Percentiles rank a stretch among this genome's conserved stretches.
phyloP scores from a whole-genome alignment of 2,329 filamentous ascomycete genomes.

The Paramyrothecium roridum region DNA sequence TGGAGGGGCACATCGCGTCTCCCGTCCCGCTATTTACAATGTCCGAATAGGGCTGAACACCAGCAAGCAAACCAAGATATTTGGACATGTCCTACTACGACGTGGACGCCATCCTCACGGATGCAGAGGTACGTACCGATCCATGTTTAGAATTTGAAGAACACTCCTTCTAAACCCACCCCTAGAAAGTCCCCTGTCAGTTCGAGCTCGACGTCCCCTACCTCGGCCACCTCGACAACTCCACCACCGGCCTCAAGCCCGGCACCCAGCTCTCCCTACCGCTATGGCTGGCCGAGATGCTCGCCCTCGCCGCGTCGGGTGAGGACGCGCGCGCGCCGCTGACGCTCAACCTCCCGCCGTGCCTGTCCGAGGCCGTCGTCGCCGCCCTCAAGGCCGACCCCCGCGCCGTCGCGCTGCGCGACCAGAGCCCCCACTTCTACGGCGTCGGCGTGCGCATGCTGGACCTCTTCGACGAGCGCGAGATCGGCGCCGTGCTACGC shows the following conservation, averaged over 20 bases:
- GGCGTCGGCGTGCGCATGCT: conserved; percentile 79
- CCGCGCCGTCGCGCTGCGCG: conserved; percentile 76
- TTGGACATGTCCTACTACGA: conserved; percentile 75
- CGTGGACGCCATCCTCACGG: conserved; percentile 79
- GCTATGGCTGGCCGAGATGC: conserved; percentile 92
- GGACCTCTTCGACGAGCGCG: conserved; percentile 80
- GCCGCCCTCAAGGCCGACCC: conserved; percentile 91
- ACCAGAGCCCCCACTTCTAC: conserved; percentile 85
- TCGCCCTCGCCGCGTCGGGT: conserved; percentile 64
- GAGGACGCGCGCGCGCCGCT: conserved; percentile 58
- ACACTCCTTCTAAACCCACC: neutral
- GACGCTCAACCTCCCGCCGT: conserved; percentile 76
- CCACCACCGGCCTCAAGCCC: conserved; percentile 70
- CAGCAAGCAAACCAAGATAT: neutral
- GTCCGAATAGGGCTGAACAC: neutral
- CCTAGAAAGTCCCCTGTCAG: conserved; percentile 88
- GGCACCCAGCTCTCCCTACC: conserved; percentile 81
- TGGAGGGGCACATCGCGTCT: neutral
- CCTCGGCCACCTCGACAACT: conserved; percentile 86
- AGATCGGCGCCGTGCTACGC: conserved; percentile 71
- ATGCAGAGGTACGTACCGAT: conserved; percentile 65
- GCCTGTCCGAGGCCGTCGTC: conserved; percentile 75
- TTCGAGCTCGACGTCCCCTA: conserved; percentile 88
- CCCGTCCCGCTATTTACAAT: neutral
- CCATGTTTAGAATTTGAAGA: neutral